Evolutionary conservation across 2,329 filamentous ascomycete species (phyloP).

Genomic region (Calonectria montana): DNA sequence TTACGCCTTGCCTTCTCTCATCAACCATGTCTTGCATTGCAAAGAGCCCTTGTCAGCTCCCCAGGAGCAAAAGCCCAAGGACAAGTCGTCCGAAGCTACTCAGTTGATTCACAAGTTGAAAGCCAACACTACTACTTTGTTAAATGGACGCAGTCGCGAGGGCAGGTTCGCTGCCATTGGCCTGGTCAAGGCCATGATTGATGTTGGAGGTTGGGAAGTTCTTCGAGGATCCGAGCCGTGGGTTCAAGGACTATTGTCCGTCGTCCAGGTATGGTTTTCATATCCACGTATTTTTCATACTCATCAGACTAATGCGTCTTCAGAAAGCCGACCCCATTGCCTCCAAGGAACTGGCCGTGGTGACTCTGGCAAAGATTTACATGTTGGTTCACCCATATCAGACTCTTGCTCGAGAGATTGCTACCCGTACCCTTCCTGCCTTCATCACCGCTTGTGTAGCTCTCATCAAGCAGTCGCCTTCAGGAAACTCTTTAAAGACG

Average conservation of each 20-base stretch:
- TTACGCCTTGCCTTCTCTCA: conserved; percentile 76
- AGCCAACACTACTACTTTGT: conserved; percentile 79
- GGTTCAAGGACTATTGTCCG: conserved; percentile 79
- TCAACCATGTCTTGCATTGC: conserved; percentile 68
- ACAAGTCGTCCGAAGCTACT: conserved; percentile 71
- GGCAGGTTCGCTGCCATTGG: conserved; percentile 83
- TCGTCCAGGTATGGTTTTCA: conserved; percentile 71
- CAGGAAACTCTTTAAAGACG: conserved; percentile 40
- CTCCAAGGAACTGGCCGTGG: conserved; percentile 80
- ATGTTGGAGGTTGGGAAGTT: conserved; percentile 86
- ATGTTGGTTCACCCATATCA: conserved; percentile 83
- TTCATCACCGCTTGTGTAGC: conserved; percentile 81
- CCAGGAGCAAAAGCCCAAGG: conserved; percentile 70
- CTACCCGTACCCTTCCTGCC: conserved; percentile 80
- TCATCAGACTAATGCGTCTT: conserved; percentile 30
- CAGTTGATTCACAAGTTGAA: conserved; percentile 85
- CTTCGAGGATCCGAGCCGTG: conserved; percentile 79
- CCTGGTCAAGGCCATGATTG: conserved; percentile 82
- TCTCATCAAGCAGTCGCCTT: conserved; percentile 63
- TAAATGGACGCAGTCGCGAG: conserved; percentile 80
- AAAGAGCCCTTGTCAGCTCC: conserved; percentile 71
- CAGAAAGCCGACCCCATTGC: conserved; percentile 82
- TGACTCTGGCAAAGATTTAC: conserved; percentile 86
- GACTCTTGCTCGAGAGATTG: conserved; percentile 87
- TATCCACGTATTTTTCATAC: neutral